Base-by-base conservation (phyloP, 768 basidiomycete genomes). In the Leccinellum luteum region DNA sequence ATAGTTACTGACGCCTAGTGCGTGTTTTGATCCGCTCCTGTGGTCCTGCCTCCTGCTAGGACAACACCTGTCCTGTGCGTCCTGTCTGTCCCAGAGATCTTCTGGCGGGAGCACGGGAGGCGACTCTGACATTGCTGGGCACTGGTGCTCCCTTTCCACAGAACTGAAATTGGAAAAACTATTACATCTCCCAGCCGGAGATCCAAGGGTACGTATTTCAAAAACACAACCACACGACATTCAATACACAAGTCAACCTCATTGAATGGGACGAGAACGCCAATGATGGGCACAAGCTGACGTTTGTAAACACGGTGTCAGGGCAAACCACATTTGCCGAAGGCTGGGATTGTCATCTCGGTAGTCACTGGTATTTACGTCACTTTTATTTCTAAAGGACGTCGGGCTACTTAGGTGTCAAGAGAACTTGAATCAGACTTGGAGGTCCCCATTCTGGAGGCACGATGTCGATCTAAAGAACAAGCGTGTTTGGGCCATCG, bases 401-500 rank as follows among this genome's bases (percentile, higher is more conserved):
- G n/a, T n/a, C 10, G n/a, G 23, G n/a, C 25, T 28, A 31, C 9
- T 31, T 31, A 17, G 43, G 52, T 25, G 23, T 23, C 10, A 25
- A 43, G 41, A 65, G 41, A 65, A 62, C 3, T 86, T 85, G 31
- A 31, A 31, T 31, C 64, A 69, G 74, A 47, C 19, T 43, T 19
- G 19, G 41, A 13, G 86, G 35, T 32, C 64, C 67, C 41, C 41
- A 43, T 30, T 78, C 54, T 88, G 85, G 84, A 70, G 76, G 47
- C 81, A 83, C 50, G 81, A 81, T 62, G 76, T 86, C 17, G 65
- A 75, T 45, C 64, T 86, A 55, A 71, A 71, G 56, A 79, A 85
- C 84, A 1, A 80, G 68, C 72, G 75, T 27, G 77, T 88, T 7
- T 85, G 81, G 1, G 80, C 87, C 14, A 80, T 86, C 64, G 85